Conservation (phyloP, 2,329 filamentous ascomycete genomes). For the Colletotrichum costaricense region DNA sequence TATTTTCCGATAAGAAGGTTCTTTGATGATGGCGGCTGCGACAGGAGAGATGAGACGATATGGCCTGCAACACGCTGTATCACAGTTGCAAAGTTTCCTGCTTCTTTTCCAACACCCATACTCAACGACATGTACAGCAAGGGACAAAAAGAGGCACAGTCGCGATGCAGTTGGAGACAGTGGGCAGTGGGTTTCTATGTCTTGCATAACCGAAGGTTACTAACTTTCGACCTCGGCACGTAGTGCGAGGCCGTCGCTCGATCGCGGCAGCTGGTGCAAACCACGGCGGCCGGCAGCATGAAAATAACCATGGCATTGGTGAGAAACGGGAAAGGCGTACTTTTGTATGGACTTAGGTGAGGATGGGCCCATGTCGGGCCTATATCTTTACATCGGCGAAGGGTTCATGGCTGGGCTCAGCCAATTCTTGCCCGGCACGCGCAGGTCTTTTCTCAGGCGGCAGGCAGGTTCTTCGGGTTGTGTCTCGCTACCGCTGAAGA, state of each 20-base stretch:
- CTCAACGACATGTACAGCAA: background rate
- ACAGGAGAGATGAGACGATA: background rate
- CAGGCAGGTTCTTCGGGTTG: background rate
- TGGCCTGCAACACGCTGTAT: background rate
- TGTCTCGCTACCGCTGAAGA: background rate
- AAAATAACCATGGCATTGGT: background rate
- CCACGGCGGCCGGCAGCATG: background rate
- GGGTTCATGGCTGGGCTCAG: background rate
- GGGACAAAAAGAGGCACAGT: background rate
- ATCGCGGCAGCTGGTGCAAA: background rate
- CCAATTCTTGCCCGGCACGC: background rate
- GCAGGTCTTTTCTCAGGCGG: background rate
- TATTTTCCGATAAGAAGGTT: background rate
- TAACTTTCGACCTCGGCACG: background rate
- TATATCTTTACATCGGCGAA: background rate
- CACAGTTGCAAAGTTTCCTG: background rate
- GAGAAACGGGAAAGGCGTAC: background rate
- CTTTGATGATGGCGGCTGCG: background rate
- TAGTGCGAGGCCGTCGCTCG: background rate
- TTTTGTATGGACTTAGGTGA: background rate
- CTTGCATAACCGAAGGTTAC: constrained; percentile 9
- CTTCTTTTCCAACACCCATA: background rate
- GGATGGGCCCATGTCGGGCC: background rate
- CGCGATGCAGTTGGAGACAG: background rate
- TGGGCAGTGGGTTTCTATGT: constrained; percentile 11